Evolutionary conservation across 164 flowering plant genomes (phyloP), one percentile per base, ranked within the genome.

Genomic region (Kalanchoe fedtschenkoi): DNA sequence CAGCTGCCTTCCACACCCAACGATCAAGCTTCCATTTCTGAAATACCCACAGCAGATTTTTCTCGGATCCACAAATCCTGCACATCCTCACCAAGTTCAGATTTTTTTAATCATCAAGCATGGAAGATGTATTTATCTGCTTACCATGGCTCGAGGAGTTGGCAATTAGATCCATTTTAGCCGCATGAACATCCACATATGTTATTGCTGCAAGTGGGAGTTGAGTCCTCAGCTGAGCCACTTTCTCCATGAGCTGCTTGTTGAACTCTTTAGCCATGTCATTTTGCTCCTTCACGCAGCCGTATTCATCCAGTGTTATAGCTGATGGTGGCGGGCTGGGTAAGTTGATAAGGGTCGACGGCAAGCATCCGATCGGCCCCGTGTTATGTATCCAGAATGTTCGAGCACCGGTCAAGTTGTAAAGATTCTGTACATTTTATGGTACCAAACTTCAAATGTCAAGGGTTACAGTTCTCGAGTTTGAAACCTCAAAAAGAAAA

Each of bases 281-380:
- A 42, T 63, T 68, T 17, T 46, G 60, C 19, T 62, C 5, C 32
- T 57, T 32, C 1, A 68, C 39, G 22, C 71, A 68, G 9, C 71
- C 67, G 33, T 68, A 28, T 24, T 58, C 58, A 41, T 68, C 71
- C 34, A 63, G 34, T 34, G 22, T 35, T 9, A n/a, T n/a, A n/a
- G 57, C 58, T 13, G 60, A 32, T 55, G 28, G 32, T 4, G 34
- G 17, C 9, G 60, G 54, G 28, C 32, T 28, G 6, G 16, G 32
- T 43, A 51, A 28, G 28, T 39, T 32, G 7, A 63, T 35, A 41
- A 53, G 55, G 14, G 71, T 55, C 1, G 17, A 35, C 13, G 66
- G 64, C 66, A 69, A 64, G 38, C 71, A 69, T 15, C 71, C 71
- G 30, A 69, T 38, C 5, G 71, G 71, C 8, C 68, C 71, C 7